Evolutionary conservation across 345 rosid species (phyloP).

Genomic region (Orychophragmus violaceus): DNA sequence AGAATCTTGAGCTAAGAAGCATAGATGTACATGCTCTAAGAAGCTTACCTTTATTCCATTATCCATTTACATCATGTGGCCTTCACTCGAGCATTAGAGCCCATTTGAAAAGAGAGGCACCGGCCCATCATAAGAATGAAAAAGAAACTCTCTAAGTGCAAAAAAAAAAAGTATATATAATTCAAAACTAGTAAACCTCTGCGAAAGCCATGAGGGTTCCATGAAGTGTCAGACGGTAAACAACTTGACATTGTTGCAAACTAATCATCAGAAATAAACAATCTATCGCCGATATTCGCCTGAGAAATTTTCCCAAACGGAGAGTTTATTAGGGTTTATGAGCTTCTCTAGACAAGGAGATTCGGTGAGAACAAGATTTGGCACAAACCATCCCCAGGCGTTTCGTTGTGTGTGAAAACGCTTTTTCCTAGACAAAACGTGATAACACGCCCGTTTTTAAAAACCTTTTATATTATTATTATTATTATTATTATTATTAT

Average conservation of each 20-base stretch:
- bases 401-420: no score
- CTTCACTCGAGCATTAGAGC: neutral
- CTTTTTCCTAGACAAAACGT: no score
- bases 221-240: no score
- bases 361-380: slow-evolving; percentile 54
- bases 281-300: neutral
- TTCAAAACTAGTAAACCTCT: neutral
- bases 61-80: neutral
- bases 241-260: neutral
- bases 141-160: no score
- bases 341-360: neutral
- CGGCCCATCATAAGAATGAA: neutral
- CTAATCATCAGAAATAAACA: neutral
- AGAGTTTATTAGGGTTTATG: slow-evolving; percentile 22
- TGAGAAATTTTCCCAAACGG: neutral
- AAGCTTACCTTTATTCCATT: neutral
- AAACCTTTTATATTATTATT: no score
- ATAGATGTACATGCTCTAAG: no score
- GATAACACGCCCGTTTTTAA: no score
- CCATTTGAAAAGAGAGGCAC: neutral
- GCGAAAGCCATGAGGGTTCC: neutral
- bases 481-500: no score
- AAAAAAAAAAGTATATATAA: neutral
- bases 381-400: no score
- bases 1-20: no score